A percentile compares a stretch with the other conserved stretches of the same genome.
phyloP scores from a whole-genome alignment of 2,329 filamentous ascomycete genomes.

The Colletotrichum horii region DNA sequence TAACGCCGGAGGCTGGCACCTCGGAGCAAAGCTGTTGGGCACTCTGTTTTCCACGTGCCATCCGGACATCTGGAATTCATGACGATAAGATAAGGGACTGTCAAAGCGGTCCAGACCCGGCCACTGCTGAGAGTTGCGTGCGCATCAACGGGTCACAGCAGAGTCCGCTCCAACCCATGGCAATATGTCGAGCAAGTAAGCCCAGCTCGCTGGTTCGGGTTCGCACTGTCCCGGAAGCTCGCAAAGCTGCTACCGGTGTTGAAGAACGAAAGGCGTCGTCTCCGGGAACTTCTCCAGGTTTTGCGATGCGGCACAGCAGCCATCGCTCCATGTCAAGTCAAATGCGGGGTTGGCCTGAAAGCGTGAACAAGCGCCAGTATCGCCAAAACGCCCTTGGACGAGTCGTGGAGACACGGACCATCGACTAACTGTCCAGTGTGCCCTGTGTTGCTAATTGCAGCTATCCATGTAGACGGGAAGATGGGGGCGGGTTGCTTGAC shows the following conservation, averaged over 20 bases:
- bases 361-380: background rate
- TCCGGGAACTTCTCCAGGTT: background rate
- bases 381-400: background rate
- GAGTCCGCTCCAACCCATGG: background rate
- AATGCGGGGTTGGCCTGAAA: background rate
- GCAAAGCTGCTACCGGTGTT: background rate
- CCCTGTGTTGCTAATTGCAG: background rate
- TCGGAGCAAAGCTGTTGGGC: background rate
- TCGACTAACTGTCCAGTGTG: background rate
- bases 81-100: slow-evolving; percentile 1
- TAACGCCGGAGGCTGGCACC: background rate
- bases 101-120: background rate
- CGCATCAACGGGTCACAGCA: background rate
- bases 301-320: background rate
- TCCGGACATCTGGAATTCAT: background rate
- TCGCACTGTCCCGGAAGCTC: background rate
- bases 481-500: background rate
- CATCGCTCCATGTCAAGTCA: background rate
- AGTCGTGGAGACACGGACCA: background rate
- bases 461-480: background rate
- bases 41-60: background rate
- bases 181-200: background rate
- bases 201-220: background rate
- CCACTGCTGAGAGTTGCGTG: background rate
- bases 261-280: background rate